These are phyloP conservation scores for Rosa chinensis DNA, from an alignment of 306 rosid genomes.

Conservation along the genomic window DNA sequence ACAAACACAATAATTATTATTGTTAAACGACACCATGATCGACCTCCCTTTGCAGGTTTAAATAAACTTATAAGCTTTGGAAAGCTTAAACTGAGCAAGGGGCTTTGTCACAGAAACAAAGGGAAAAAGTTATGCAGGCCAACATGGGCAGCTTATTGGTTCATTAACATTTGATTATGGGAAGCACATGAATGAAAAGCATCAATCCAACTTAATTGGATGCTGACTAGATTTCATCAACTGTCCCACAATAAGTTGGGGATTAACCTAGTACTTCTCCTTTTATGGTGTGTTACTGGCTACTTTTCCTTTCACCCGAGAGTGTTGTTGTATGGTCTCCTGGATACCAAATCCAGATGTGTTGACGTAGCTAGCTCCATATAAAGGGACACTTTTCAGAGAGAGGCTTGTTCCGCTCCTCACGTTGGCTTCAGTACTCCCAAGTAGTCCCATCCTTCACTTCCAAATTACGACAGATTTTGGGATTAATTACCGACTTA, in stretches of 20 bases:
- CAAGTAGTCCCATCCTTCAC: too few species aligned
- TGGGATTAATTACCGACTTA: too few species aligned
- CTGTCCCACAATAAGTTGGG: constrained; percentile 4
- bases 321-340: neutral
- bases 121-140: constrained; percentile 12
- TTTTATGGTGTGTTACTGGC: neutral
- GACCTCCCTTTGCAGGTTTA: neutral
- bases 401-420: too few species aligned
- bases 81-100: neutral
- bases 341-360: neutral
- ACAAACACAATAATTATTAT: neutral
- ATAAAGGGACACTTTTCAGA: neutral
- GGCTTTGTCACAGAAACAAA: constrained; percentile 13
- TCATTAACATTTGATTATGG: constrained; percentile 6
- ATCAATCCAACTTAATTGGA: neutral
- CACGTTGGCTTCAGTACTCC: too few species aligned
- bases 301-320: neutral
- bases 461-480: too few species aligned
- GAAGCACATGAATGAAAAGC: constrained; percentile 24
- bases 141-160: constrained; percentile 36
- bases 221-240: constrained; percentile 30
- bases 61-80: neutral
- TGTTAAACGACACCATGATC: neutral
- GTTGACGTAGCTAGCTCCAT: neutral
- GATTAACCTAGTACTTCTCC: constrained; percentile 4